Evolutionary conservation across 768 basidiomycete genomes (phyloP), one percentile per base, ranked within the genome.

Genomic region (Tubosaeta brunneosetosa): DNA sequence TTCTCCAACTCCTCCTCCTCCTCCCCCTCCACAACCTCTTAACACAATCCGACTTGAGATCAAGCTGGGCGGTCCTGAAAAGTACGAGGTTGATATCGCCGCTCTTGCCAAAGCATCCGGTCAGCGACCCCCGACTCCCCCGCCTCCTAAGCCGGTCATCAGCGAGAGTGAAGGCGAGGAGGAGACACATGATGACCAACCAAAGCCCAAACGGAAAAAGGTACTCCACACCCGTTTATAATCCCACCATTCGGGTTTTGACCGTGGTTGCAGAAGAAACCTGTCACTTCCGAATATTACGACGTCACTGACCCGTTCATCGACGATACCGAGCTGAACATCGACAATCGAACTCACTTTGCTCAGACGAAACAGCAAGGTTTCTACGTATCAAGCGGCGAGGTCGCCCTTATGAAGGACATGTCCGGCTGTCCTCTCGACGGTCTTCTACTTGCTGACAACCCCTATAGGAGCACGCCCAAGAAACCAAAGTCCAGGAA

Each of bases 291-390:
- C 19, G 90, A 88, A 64, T 91, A 93, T 62, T 99, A 99, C 75
- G 95, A 99, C 72, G 76, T 85, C 17, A 73, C 77, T 0, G 97
- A 99, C 71, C 88, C 91, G 0, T 98, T 98, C 73, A 97, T 99
- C 64, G 97, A 99, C 76, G 97, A 99, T 71, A 91, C 92, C 2
- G 95, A 98, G 65, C 75, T 95, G 51, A 85, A 83, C 25, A 73
- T 94, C 43, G 94, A 98, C 73, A 85, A 94, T 65, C 85, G 95
- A 5, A 93, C 88, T 2, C 91, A 81, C 71, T 89, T 94, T 61
- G 91, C 88, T 5, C 85, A 91, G 68, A 95, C 94, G 5, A 91
- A 88, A 68, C 91, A 94, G 62, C 84, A 88, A 53, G 92, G 91
- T 1, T 97, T 94, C 74, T 95, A 94, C 63, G 94, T 97, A 10